Conservation (phyloP, 2,329 filamentous ascomycete species). For the Lomentospora prolificans region DNA sequence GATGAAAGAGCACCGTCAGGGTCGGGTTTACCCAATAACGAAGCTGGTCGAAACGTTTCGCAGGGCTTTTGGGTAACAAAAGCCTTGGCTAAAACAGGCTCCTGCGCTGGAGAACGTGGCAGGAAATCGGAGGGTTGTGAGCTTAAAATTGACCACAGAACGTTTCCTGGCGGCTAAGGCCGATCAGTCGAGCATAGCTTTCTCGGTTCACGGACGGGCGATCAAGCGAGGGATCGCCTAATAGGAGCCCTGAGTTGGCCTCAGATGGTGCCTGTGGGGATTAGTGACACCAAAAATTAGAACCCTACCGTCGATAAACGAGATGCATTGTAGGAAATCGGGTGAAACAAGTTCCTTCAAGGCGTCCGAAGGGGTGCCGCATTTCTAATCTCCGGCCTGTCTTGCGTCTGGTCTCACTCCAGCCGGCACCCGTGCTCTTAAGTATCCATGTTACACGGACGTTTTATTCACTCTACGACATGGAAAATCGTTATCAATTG, state of each 20-base stretch:
- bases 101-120: not conserved
- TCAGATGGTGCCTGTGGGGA: not conserved
- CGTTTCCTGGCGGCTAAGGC: not conserved
- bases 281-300: not conserved
- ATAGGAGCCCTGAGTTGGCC: not conserved
- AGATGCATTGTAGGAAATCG: not conserved
- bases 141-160: not conserved
- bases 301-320: not conserved
- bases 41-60: not conserved
- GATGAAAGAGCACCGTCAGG: not conserved
- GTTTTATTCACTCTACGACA: too few species aligned
- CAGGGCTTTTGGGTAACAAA: not conserved
- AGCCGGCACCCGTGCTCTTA: too few species aligned
- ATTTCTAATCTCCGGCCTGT: too few species aligned
- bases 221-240: conserved; percentile 5
- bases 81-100: not conserved
- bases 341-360: not conserved
- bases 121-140: not conserved
- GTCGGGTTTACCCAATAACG: not conserved
- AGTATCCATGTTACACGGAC: too few species aligned
- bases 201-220: conserved; percentile 1
- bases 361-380: too few species aligned
- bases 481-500: too few species aligned
- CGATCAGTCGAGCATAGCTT: conserved; percentile 6
- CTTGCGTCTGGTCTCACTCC: too few species aligned